A percentile compares a stretch with the other conserved stretches of the same genome.
Evolutionary conservation across 192 early-diverging fungal species (phyloP).

Genomic region (Coemansia sp.): DNA sequence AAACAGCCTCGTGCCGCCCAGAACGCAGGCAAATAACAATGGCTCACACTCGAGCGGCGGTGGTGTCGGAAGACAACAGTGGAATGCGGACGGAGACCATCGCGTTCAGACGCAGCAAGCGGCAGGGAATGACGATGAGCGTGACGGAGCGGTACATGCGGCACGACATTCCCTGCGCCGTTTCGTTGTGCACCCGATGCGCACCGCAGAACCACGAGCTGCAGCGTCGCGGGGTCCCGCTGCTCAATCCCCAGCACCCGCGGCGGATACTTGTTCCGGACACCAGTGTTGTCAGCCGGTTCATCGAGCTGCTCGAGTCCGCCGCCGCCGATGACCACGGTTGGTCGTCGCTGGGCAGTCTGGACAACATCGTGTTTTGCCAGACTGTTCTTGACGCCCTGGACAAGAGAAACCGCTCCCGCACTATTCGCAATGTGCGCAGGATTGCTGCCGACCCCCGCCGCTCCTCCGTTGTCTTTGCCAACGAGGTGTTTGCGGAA

Average conservation of each 20-base stretch:
- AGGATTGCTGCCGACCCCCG: slow-evolving; percentile 59
- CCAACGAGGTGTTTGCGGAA: slow-evolving; percentile 65
- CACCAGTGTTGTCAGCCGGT: slow-evolving; percentile 55
- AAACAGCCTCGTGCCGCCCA: slow-evolving; percentile 10
- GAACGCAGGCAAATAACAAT: no score
- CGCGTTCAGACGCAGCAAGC: slow-evolving; percentile 49
- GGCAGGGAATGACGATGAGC: slow-evolving; percentile 46
- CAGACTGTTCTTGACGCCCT: slow-evolving; percentile 65
- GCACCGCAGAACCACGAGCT: slow-evolving; percentile 19
- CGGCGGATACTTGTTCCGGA: slow-evolving; percentile 33
- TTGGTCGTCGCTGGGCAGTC: slow-evolving; percentile 28
- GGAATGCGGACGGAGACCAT: slow-evolving; percentile 33
- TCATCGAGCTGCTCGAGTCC: slow-evolving; percentile 67
- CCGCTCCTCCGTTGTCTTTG: slow-evolving; percentile 63
- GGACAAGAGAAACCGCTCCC: slow-evolving; percentile 61
- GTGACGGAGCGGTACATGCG: slow-evolving; percentile 45
- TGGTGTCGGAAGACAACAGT: neutral
- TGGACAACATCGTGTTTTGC: slow-evolving; percentile 66
- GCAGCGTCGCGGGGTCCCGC: slow-evolving; percentile 14
- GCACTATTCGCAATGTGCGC: slow-evolving; percentile 64
- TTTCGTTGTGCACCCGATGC: slow-evolving; percentile 23
- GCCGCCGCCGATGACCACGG: slow-evolving; percentile 3
- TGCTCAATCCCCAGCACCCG: slow-evolving; percentile 12
- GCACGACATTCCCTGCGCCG: slow-evolving; percentile 38
- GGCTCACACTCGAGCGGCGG: neutral